Evolutionary conservation across 257 asterid genomes (phyloP).

Genomic region (Plantago elongata): DNA sequence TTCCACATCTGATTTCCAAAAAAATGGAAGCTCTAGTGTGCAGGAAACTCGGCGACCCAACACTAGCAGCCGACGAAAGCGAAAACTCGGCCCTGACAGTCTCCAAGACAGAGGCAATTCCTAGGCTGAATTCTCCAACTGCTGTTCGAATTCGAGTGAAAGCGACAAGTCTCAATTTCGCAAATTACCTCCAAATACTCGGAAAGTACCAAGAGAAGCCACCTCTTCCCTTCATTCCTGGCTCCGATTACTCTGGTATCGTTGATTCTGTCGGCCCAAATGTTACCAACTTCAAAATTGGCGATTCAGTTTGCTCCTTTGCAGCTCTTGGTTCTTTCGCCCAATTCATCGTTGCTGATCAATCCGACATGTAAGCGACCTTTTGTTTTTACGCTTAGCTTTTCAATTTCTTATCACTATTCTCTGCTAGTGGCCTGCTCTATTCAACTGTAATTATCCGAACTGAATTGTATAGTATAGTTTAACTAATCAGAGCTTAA

Average conservation of each 20-base stretch:
- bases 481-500: too few relatives aligned
- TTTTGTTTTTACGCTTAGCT: neutral
- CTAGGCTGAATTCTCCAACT: constrained; percentile 54
- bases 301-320: constrained; percentile 74
- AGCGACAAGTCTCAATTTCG: constrained; percentile 90
- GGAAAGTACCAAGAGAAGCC: constrained; percentile 94
- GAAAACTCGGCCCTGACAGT: constrained; percentile 50
- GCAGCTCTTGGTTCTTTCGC: constrained; percentile 77
- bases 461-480: too few relatives aligned
- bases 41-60: constrained; percentile 81
- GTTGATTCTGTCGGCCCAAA: constrained; percentile 62
- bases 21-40: constrained; percentile 88
- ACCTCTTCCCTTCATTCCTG: constrained; percentile 78
- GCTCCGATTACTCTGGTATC: constrained; percentile 85
- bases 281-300: constrained; percentile 74
- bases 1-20: too few relatives aligned
- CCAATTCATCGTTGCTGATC: constrained; percentile 72
- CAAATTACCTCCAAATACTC: constrained; percentile 78
- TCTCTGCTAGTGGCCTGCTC: too few relatives aligned
- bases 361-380: constrained; percentile 56
- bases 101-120: constrained; percentile 52
- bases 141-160: constrained; percentile 69
- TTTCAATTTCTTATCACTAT: neutral
- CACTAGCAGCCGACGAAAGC: constrained; percentile 39
- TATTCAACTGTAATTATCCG: too few relatives aligned